Evolutionary conservation across 2,329 filamentous ascomycete genomes (phyloP).

Genomic region (Byssochlamys sp.): DNA sequence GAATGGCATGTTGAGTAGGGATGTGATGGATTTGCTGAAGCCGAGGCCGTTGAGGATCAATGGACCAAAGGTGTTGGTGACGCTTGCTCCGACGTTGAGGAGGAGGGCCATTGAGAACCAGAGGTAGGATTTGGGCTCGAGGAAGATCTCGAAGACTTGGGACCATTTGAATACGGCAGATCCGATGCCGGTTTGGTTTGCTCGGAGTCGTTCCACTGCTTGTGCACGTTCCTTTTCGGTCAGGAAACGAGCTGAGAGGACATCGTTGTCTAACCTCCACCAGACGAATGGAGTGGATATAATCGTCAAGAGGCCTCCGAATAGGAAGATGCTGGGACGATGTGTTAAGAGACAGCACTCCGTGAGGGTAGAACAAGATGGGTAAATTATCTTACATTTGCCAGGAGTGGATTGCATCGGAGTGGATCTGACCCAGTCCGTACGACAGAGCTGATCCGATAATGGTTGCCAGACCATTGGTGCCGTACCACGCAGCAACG

Average conservation of each 20-base stretch:
- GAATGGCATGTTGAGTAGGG: slow-evolving; percentile 59
- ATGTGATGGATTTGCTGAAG: slow-evolving; percentile 49
- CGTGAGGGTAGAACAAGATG: background rate
- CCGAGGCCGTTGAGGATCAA: slow-evolving; percentile 54
- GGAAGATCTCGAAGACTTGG: slow-evolving; percentile 33
- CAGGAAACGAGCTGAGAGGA: slow-evolving; percentile 43
- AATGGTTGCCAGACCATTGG: slow-evolving; percentile 50
- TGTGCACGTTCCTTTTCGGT: slow-evolving; percentile 37
- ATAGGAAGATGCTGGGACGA: slow-evolving; percentile 46
- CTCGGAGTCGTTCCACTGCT: slow-evolving; percentile 41
- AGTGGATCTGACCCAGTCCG: slow-evolving; percentile 47
- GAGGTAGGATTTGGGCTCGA: slow-evolving; percentile 45
- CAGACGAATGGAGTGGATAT: slow-evolving; percentile 50
- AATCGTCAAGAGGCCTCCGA: slow-evolving; percentile 53
- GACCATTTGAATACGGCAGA: slow-evolving; percentile 37
- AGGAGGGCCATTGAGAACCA: slow-evolving; percentile 53
- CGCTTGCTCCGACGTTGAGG: slow-evolving; percentile 55
- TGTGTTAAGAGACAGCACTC: background rate
- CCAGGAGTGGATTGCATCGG: slow-evolving; percentile 37
- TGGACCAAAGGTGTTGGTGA: slow-evolving; percentile 57
- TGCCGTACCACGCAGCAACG: slow-evolving; percentile 58
- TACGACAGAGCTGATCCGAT: slow-evolving; percentile 49
- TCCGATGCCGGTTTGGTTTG: slow-evolving; percentile 41
- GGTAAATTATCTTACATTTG: slow-evolving; percentile 35
- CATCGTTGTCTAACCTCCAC: slow-evolving; percentile 50